Conservation (phyloP, 2,329 filamentous ascomycete species). For the Penicillium sp. region DNA sequence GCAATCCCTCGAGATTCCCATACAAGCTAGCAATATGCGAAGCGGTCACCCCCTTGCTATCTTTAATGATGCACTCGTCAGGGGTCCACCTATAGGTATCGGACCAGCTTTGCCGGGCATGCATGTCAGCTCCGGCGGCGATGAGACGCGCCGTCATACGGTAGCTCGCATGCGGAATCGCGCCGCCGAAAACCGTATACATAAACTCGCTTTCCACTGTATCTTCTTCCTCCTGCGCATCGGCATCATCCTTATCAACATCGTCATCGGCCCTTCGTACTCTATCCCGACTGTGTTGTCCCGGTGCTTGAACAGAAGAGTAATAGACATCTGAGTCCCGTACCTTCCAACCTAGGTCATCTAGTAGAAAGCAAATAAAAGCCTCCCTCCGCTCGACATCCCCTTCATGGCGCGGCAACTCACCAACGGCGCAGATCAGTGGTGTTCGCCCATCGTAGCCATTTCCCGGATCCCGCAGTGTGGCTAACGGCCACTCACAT, state of each 20-base stretch:
- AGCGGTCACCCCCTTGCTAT: slow-evolving; percentile 2
- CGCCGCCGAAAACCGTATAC: background rate
- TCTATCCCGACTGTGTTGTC: background rate
- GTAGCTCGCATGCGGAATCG: background rate
- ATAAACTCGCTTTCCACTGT: background rate
- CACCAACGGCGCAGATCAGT: background rate
- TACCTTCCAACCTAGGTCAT: background rate
- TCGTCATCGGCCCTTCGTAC: background rate
- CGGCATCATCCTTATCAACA: background rate
- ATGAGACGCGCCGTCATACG: background rate
- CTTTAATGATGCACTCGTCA: background rate
- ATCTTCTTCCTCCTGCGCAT: background rate
- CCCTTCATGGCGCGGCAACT: background rate
- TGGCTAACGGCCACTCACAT: background rate
- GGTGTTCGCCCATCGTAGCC: background rate
- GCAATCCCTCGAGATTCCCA: slow-evolving; percentile 7
- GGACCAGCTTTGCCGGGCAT: slow-evolving; percentile 1
- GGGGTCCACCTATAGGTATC: background rate
- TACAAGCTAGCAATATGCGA: slow-evolving; percentile 6
- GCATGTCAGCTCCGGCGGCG: background rate
- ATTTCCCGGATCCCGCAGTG: background rate
- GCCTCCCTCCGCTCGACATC: slow-evolving; percentile 1
- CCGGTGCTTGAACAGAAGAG: background rate
- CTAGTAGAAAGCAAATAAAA: background rate
- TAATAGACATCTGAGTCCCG: background rate